phyloP scores from a whole-genome alignment of 1,284 basidiomycete species.

The Chiua sp. region DNA sequence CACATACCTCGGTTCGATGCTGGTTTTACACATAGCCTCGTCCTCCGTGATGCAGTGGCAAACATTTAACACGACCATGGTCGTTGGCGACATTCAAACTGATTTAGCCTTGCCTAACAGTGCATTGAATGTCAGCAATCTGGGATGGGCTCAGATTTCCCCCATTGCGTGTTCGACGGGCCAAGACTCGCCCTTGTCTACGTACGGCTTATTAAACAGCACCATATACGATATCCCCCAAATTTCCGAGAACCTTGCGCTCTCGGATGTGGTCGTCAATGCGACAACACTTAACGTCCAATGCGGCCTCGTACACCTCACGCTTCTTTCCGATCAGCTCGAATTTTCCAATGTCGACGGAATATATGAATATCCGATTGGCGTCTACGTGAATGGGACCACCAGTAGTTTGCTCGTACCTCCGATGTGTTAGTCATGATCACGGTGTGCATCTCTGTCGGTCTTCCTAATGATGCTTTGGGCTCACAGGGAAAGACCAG shows the following conservation, averaged over 20 bases:
- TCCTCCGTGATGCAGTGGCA: constrained; percentile 20
- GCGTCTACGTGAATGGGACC: neutral
- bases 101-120: neutral
- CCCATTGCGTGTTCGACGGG: neutral
- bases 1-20: constrained; percentile 8
- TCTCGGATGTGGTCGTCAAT: constrained; percentile 14
- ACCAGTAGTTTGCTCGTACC: neutral
- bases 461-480: too few species aligned
- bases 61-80: constrained; percentile 1
- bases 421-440: neutral
- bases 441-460: too few species aligned
- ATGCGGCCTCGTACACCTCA: constrained; percentile 10
- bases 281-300: constrained; percentile 3
- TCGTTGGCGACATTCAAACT: neutral
- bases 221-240: constrained; percentile 5
- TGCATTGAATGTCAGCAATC: neutral
- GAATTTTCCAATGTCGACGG: neutral
- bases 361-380: neutral
- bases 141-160: neutral
- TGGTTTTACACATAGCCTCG: constrained; percentile 11
- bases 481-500: neutral
- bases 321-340: neutral
- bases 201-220: neutral
- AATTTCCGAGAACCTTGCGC: neutral
- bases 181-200: neutral